Evolutionary conservation across 805 yeast genomes (phyloP).

Genomic region (Deakozyma indianensis): DNA sequence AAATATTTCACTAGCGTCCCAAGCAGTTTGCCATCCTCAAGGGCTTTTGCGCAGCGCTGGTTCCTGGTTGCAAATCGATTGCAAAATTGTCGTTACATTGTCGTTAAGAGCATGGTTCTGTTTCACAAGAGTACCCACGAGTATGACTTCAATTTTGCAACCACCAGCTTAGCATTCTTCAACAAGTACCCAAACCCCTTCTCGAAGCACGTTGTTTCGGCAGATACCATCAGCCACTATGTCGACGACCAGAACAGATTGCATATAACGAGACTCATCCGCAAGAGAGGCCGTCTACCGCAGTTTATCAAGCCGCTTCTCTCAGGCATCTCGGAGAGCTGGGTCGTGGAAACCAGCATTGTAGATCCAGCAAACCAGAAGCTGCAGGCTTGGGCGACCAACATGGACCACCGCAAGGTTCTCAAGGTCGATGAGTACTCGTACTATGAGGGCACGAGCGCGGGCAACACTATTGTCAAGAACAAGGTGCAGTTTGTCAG

Average conservation of each 20-base stretch:
- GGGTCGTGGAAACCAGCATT: slow-evolving; percentile 68
- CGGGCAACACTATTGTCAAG: slow-evolving; percentile 29
- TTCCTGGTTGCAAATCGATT: too few species aligned
- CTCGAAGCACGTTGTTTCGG: slow-evolving; percentile 70
- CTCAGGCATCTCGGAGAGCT: slow-evolving; percentile 53
- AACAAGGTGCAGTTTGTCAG: slow-evolving; percentile 58
- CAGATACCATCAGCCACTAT: slow-evolving; percentile 54
- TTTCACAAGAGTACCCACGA: slow-evolving; percentile 40
- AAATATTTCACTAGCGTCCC: neutral
- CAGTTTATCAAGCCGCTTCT: slow-evolving; percentile 62
- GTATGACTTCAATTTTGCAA: slow-evolving; percentile 47
- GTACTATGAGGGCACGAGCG: slow-evolving; percentile 26
- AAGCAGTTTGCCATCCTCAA: too few species aligned
- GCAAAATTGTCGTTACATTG: too few species aligned
- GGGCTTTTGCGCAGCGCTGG: too few species aligned
- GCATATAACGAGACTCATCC: slow-evolving; percentile 57
- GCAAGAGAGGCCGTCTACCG: slow-evolving; percentile 72
- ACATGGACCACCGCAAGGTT: slow-evolving; percentile 69
- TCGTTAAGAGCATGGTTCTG: too few species aligned
- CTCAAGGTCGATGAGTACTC: slow-evolving; percentile 70
- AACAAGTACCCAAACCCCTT: slow-evolving; percentile 64
- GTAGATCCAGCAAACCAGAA: slow-evolving; percentile 46
- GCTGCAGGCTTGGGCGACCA: slow-evolving; percentile 60
- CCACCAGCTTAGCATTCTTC: slow-evolving; percentile 65
- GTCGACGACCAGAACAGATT: slow-evolving; percentile 52